Evolutionary conservation across 2,329 filamentous ascomycete genomes (phyloP).

Genomic region (Leptographium procerum): DNA sequence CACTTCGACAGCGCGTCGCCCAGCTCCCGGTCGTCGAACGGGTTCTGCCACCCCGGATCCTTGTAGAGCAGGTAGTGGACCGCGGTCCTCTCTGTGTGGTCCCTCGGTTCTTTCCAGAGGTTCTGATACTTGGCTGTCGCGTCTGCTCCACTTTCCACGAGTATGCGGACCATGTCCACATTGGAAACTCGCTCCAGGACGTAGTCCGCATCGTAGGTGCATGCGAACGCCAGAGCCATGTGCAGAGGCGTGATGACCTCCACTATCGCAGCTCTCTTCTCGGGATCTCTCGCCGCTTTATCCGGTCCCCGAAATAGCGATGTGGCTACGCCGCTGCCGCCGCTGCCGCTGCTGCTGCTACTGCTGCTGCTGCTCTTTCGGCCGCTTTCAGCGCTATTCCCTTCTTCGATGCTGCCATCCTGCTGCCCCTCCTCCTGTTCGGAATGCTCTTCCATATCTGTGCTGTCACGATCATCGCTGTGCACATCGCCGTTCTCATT

Average conservation of each 20-base stretch:
- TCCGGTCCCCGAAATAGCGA: neutral
- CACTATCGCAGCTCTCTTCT: neutral
- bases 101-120: neutral
- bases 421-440: neutral
- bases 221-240: neutral
- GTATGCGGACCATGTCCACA: neutral
- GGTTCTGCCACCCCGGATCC: neutral
- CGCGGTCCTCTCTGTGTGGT: neutral
- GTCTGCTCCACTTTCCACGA: neutral
- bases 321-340: neutral
- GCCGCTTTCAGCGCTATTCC: neutral
- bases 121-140: neutral
- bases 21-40: neutral
- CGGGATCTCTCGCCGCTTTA: neutral
- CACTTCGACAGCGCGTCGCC: neutral
- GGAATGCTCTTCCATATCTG: neutral
- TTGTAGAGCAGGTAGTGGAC: neutral
- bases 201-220: neutral
- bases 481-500: neutral
- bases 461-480: neutral
- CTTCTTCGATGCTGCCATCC: neutral
- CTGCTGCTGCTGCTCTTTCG: neutral
- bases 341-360: neutral
- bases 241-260: neutral
- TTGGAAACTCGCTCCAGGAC: neutral